Evolutionary conservation across 1,139 yeast species (phyloP), one percentile per base, ranked within the genome.

Genomic region (Meyerozyma guilliermondii): DNA sequence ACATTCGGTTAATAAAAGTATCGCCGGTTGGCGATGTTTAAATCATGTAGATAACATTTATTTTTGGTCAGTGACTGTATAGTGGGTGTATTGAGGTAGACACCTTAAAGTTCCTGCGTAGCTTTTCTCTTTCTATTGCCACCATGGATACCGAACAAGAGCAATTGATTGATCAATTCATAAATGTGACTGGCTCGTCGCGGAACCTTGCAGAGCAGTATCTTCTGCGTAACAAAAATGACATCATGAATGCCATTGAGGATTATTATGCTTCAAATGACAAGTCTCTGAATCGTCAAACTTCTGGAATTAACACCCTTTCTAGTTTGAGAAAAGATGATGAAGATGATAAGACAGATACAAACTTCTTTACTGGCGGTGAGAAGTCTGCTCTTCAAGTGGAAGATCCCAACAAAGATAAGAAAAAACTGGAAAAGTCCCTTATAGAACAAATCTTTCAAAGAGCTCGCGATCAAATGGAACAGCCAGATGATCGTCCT

Each of bases 311-410:
- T 13, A 62, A 63, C 37, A 72, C 81, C 7, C 76, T 81, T 46
- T 65, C 76, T 44, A 83, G 81, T 50, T 67, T 83, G 56, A 70
- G 63, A 11, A 74, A 68, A 23, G 81, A 74, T 33, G 79, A 74
- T 20, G 83, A 77, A 35, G 87, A 82, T 42, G 87, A 79, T 45
- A 80, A 81, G 41, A 78, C 82, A 14, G 80, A 81, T 49, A 78
- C 83, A 51, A 82, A 88, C 51, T 80, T 87, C 61, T 95, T 92
- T 54, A 92, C 98, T 3, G 96, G 96, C 18, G 98, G 96, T 43
- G 96, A 91, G 60, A 91, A 91, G 55, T 87, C 96, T 1, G 98
- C 86, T 1, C 71, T 92, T 51, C 95, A 92, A 51, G 97, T 92
- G 10, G 95, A 94, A 58, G 91, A 91, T 58, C 98, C 98, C 8